Base-by-base conservation (phyloP, 148 eudicot genomes). In the Rhododendron vialii region DNA sequence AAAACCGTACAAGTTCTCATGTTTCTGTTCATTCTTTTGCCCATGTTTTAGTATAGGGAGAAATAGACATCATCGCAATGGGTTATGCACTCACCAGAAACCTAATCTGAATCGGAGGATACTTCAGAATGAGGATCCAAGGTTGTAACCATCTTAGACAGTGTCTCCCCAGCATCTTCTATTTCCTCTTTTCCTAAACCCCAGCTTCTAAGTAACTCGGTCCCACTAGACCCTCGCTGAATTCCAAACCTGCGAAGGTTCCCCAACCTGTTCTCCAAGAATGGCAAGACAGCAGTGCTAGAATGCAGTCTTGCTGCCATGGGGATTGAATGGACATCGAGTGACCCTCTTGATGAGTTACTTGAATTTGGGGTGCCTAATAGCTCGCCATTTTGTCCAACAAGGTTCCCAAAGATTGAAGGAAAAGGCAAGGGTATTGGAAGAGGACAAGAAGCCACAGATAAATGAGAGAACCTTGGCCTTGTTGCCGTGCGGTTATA, bases 391-490 rank as follows among this genome's bases (percentile, higher is more conserved):
- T 86, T 84, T 83, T 92, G 90, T 79, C 98, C 95, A 36, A 97
- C 92, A 61, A 53, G 87, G 61, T 88, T 88, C 5, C 90, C 88
- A 84, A 94, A 95, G 88, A 97, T 94, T 61, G 96, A 91, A 59
- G 98, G 98, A 80, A 93, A 97, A 24, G 98, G 98, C 78, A 97
- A 92, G 14, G 98, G 98, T 73, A 97, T 93, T 1, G 99, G 98
- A 65, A 97, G 95, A 88, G 98, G 96, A 83, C 95, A 95, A 41
- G 86, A 91, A 77, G 96, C 89, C 33, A 89, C 91, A 11, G 96
- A 94, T 74, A 94, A 88, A 83, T 95, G 95, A 69, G 94, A 95
- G 91, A 93, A 95, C 85, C 89, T 93, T 47, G 98, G 98, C 87
- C 89, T 91, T 77, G 83, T 55, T 50, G 36, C 71, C 71, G 86